Base-by-base conservation (phyloP, 2,329 filamentous ascomycete species). In the Penicillium sp. region DNA sequence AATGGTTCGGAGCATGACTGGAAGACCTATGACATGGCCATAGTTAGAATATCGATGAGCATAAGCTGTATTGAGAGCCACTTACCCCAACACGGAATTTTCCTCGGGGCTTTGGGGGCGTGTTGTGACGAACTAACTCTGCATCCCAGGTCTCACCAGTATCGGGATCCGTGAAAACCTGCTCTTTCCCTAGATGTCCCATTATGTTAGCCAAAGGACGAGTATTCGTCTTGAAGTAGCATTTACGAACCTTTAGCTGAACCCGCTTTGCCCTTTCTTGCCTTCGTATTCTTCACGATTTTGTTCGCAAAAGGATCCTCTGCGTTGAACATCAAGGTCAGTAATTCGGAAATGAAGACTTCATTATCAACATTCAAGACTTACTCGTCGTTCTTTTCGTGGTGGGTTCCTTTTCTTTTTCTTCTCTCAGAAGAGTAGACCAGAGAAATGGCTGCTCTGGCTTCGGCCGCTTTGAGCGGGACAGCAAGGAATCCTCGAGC, bases 91-190 rank as follows among this genome's bases (percentile, higher is more conserved):
- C 64, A 0, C 73, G 69, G 32, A 80, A 83, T 27, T 77, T 79
- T 58, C 88, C 79, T 35, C 78, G 78, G 1, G 0, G 67, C 60
- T 31, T 77, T 77, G 9, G 71, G 61, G 74, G 65, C 67, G 78
- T 61, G 22, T 36, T 34, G n/a, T 60, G 62, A 24, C 85, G 78
- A 2, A 75, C 75, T 11, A 93, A 68, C 0, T 74, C 73, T 47
- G 87, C 69, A 44, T 82, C 74, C 67, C 88, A 89, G 3, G 71
- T 65, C 62, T 88, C 87, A 39, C 76, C 77, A 0, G 76, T 59
- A 11, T 37, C 77, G 3, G 58, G 45, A 61, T 93, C 87, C 14
- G 66, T 69, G 65, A 85, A 89, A 50, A 86, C 65, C 49, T 81
- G 81, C 59, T 82, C 80, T n/a, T 80, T 70, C 27, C 74, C 82